These are phyloP conservation scores for Spiraea crenata DNA, from an alignment of 331 rosid species.

Conservation along the genomic window DNA sequence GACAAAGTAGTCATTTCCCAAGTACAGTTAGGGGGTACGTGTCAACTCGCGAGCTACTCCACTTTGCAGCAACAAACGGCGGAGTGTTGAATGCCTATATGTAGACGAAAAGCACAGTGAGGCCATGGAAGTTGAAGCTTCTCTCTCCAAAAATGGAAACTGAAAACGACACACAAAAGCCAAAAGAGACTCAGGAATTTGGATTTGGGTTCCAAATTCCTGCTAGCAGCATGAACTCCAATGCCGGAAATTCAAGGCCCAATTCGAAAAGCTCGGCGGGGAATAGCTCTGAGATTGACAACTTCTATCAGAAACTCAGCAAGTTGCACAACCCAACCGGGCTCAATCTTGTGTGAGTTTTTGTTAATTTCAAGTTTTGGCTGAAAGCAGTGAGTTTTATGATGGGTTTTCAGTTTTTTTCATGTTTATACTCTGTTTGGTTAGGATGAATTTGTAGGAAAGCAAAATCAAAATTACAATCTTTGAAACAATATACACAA, in stretches of 20 bases:
- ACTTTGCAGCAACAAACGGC: neutral
- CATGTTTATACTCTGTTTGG: constrained; percentile 11
- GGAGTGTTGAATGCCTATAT: neutral
- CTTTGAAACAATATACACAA: neutral
- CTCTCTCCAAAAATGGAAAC: constrained; percentile 10
- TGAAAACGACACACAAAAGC: constrained; percentile 18
- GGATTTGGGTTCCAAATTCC: constrained; percentile 19
- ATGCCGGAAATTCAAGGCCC: constrained; percentile 12
- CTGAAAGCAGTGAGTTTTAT: neutral
- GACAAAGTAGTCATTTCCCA: neutral
- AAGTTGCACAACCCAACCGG: constrained; percentile 28
- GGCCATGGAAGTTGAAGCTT: neutral
- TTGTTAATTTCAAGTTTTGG: neutral
- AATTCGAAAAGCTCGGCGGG: constrained; percentile 16
- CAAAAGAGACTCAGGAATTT: constrained; percentile 14
- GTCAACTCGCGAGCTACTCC: neutral
- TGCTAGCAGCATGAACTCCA: neutral
- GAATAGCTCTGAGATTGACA: constrained; percentile 17
- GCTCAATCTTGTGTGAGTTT: constrained; percentile 34
- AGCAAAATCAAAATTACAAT: neutral
- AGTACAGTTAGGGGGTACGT: neutral
- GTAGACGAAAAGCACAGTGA: neutral
- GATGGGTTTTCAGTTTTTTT: neutral
- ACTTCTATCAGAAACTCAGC: constrained; percentile 26
- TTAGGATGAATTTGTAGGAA: constrained; percentile 5